These are phyloP conservation scores for Trichophyton equinum DNA, from an alignment of 2,329 filamentous ascomycete species.

Conservation along the genomic window DNA sequence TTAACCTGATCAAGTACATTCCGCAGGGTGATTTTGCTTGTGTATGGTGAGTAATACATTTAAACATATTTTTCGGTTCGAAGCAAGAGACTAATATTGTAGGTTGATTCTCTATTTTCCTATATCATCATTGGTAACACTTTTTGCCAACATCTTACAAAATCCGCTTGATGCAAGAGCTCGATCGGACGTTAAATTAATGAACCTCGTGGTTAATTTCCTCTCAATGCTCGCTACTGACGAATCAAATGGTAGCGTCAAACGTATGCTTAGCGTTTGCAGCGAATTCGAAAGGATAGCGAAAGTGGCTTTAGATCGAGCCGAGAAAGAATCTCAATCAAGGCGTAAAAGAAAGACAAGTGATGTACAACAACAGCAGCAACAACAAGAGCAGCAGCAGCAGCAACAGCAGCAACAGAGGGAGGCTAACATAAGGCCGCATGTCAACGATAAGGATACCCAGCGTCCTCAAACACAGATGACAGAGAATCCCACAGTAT, in stretches of 20 bases:
- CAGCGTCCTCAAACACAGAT: background rate
- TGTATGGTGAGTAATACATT: constrained; percentile 59
- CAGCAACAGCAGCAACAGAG: constrained; percentile 3
- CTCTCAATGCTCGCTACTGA: constrained; percentile 79
- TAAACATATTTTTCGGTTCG: background rate
- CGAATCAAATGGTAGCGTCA: constrained; percentile 77
- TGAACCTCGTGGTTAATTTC: constrained; percentile 88
- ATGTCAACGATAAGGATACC: constrained; percentile 7
- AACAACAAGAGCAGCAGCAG: too few species aligned
- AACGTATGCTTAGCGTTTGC: constrained; percentile 86
- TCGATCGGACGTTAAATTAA: constrained; percentile 75
- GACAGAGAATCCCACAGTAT: background rate
- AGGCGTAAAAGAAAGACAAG: constrained; percentile 77
- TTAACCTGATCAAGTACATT: constrained; percentile 88
- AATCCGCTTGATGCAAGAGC: constrained; percentile 84
- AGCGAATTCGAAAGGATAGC: constrained; percentile 95
- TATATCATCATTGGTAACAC: constrained; percentile 81
- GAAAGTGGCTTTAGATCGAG: constrained; percentile 77
- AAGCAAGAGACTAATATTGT: constrained; percentile 5
- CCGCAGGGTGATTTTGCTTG: constrained; percentile 89
- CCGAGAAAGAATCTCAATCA: constrained; percentile 69
- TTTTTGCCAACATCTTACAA: constrained; percentile 93
- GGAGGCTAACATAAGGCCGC: constrained; percentile 8
- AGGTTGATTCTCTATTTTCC: constrained; percentile 92
- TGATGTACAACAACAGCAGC: constrained; percentile 20